Evolutionary conservation across 768 basidiomycete genomes (phyloP), one percentile per base, ranked within the genome.

Genomic region (Neoboletus subvelutipes): DNA sequence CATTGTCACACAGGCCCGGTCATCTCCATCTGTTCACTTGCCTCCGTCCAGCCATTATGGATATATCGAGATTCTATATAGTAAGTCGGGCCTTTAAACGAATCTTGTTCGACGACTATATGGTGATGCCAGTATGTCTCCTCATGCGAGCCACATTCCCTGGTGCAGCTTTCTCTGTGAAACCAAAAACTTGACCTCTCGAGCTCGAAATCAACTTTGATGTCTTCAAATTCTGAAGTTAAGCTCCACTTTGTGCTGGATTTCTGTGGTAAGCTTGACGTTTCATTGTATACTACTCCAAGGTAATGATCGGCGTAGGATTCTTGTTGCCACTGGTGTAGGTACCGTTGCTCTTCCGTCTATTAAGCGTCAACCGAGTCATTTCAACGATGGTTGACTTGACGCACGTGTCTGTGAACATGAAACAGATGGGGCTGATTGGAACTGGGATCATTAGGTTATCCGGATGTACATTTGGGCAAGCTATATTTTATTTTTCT

Each of bases 391-490:
- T 15, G 37, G 8, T 39, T 7, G n/a, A 11, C 2, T 22, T 17
- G 47, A 33, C 20, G 31, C 18, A 22, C 42, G 24, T 49, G 36
- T 22, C 28, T 4, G 22, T 17, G 10, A 46, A 28, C 12, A 8
- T 26, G 52, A n/a, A 28, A 26, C 12, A 9, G 24, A 37, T 9
- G 26, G 18, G n/a, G 22, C 52, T 56, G 13, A 56, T 31, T 8
- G 17, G 12, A 22, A 15, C n/a, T 15, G 17, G 10, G 0, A 43
- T 28, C 0, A 2, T 13, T 18, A 63, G 61, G 52, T 34, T 62
- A 18, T 58, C 48, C 10, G 61, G 61, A 5, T 63, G 61, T 22
- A 54, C 52, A 15, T 6, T 63, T 0, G 61, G 61, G 1, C 61
- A 58, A 34, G 47, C 43, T n/a, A 29, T 51, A 3, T 51, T 58